Evolutionary conservation across 139 green algal species (phyloP).

Genomic region (Picochlorum sp.): DNA sequence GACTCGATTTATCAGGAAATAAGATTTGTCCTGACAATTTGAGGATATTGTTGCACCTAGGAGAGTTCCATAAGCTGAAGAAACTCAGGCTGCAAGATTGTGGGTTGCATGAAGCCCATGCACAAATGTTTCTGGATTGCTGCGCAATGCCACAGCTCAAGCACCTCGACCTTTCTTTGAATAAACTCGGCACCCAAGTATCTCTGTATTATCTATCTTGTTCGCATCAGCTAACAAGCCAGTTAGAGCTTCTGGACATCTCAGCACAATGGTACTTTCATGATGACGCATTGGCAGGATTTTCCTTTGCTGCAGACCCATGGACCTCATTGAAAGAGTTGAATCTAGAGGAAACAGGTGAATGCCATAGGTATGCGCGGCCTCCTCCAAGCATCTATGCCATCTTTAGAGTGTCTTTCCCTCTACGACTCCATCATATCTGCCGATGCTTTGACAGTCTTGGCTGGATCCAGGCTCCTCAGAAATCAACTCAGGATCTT

Average conservation of each 20-base stretch:
- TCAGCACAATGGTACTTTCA: neutral
- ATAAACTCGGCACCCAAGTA: no score
- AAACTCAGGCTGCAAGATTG: neutral
- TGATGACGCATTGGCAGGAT: neutral
- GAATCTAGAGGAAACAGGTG: neutral
- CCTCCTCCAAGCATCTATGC: neutral
- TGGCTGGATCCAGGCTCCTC: neutral
- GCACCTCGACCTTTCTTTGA: no score
- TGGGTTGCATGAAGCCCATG: constrained; percentile 18
- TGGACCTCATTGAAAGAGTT: neutral
- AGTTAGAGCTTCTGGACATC: neutral
- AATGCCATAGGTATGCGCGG: neutral
- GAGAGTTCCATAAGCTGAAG: neutral
- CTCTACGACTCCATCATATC: neutral
- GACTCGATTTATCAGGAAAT: no score
- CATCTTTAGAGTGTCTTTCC: neutral
- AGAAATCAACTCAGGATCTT: neutral
- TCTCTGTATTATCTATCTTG: no score
- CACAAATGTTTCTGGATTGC: constrained; percentile 3
- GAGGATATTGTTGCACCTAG: no score
- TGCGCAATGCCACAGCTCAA: no score
- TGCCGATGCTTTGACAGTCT: neutral
- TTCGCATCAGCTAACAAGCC: neutral
- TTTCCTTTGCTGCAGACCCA: neutral
- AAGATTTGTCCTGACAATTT: no score